phyloP scores from a whole-genome alignment of 2,329 filamentous ascomycete genomes.

The Karstenula rhodostoma region DNA sequence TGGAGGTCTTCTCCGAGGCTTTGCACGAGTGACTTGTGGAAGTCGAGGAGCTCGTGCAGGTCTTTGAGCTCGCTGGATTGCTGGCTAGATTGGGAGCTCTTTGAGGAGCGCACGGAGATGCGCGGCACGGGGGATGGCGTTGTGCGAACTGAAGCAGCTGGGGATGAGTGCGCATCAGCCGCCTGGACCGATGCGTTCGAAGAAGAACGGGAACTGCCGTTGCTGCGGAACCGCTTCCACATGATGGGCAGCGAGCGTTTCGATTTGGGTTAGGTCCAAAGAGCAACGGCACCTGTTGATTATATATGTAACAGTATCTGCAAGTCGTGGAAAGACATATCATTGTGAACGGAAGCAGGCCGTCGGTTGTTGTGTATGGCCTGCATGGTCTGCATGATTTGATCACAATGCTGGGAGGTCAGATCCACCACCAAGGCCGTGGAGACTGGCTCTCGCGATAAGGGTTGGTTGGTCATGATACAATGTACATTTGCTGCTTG shows the following conservation, averaged over 20 bases:
- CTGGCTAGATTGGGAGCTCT: neutral
- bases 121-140: neutral
- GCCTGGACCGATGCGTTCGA: neutral
- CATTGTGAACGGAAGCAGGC: neutral
- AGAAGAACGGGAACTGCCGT: neutral
- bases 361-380: neutral
- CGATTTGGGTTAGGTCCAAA: neutral
- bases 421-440: neutral
- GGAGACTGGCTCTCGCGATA: neutral
- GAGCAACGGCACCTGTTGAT: neutral
- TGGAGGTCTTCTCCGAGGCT: neutral
- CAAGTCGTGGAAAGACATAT: neutral
- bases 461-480: constrained; percentile 31
- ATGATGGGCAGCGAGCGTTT: neutral
- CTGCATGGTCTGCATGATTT: neutral
- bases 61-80: neutral
- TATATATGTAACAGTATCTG: neutral
- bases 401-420: neutral
- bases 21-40: neutral
- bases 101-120: neutral
- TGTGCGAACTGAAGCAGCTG: neutral
- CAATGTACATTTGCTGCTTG: constrained; percentile 26
- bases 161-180: neutral
- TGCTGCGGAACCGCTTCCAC: neutral
- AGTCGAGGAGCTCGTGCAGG: neutral